Evolutionary conservation across 2,329 filamentous ascomycete genomes (phyloP).

Genomic region (Rhynchosporium secalis): DNA sequence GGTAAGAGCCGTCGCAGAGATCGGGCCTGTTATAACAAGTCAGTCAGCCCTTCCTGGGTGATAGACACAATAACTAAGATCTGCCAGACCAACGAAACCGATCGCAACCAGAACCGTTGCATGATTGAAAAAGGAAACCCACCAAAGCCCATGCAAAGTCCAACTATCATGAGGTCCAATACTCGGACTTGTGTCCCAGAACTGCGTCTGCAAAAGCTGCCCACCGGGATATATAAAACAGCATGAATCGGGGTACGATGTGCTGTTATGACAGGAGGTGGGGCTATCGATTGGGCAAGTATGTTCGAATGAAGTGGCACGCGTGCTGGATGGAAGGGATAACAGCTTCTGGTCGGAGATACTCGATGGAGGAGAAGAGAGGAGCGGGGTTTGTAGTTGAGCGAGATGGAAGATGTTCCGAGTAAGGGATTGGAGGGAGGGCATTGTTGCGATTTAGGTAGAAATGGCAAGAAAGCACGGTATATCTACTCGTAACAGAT

Average conservation of each 20-base stretch:
- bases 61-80: too few relatives aligned
- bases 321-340: not conserved
- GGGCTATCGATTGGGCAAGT: conserved; percentile 35
- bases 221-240: conserved; percentile 76
- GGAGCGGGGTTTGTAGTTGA: conserved; percentile 32
- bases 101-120: too few relatives aligned
- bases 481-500: not conserved
- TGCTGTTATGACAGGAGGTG: conserved; percentile 65
- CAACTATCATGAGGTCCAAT: conserved; percentile 66
- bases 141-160: conserved; percentile 71
- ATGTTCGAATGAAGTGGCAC: conserved; percentile 21
- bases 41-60: too few relatives aligned
- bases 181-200: conserved; percentile 70
- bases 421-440: conserved; percentile 33
- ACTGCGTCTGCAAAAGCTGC: conserved; percentile 72
- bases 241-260: conserved; percentile 63
- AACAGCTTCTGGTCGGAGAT: not conserved
- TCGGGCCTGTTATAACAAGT: conserved; percentile 46
- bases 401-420: conserved; percentile 28
- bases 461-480: not conserved
- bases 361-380: not conserved
- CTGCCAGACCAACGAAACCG: too few relatives aligned
- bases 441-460: conserved; percentile 11
- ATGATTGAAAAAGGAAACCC: not conserved
- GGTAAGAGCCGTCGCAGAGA: conserved; percentile 69